These are phyloP conservation scores for Thermoascus crustaceus DNA, from an alignment of 2,329 filamentous ascomycete genomes.

Conservation along the genomic window DNA sequence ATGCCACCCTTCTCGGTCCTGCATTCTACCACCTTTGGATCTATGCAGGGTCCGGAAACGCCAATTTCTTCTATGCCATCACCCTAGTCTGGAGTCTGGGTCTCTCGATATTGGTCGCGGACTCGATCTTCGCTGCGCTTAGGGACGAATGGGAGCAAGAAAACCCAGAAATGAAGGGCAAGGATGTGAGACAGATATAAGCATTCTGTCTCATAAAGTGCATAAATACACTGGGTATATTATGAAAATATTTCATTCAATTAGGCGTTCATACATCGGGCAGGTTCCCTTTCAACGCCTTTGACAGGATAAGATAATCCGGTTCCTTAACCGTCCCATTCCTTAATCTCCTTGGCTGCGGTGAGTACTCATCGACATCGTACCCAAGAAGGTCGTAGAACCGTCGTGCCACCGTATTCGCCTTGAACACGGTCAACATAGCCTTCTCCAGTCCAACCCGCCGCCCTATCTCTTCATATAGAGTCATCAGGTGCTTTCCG, in stretches of 20 bases:
- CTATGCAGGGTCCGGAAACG: conserved; percentile 93
- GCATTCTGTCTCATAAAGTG: conserved; percentile 10
- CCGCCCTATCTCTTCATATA: conserved; percentile 41
- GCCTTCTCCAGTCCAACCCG: conserved; percentile 44
- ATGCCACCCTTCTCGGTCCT: conserved; percentile 80
- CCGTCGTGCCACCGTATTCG: conserved; percentile 39
- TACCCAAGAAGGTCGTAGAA: conserved; percentile 48
- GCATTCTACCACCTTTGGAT: conserved; percentile 98
- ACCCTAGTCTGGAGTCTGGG: conserved; percentile 97
- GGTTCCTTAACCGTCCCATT: conserved; percentile 42
- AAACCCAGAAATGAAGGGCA: conserved; percentile 79
- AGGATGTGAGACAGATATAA: conserved; percentile 78
- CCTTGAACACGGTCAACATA: conserved; percentile 54
- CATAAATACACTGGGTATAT: too few relatives aligned
- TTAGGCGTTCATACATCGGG: too few relatives aligned
- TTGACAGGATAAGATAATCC: conserved; percentile 49
- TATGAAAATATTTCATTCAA: conserved; percentile 1
- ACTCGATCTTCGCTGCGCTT: conserved; percentile 78
- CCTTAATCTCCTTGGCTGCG: conserved; percentile 40
- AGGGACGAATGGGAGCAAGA: conserved; percentile 92
- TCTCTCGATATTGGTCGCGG: conserved; percentile 75
- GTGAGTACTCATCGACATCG: conserved; percentile 45
- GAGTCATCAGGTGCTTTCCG: conserved; percentile 42
- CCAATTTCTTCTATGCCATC: conserved; percentile 99
- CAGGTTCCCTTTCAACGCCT: conserved; percentile 21